phyloP scores from a whole-genome alignment of 768 basidiomycete species.

The Tricholoma bakamatsutake region DNA sequence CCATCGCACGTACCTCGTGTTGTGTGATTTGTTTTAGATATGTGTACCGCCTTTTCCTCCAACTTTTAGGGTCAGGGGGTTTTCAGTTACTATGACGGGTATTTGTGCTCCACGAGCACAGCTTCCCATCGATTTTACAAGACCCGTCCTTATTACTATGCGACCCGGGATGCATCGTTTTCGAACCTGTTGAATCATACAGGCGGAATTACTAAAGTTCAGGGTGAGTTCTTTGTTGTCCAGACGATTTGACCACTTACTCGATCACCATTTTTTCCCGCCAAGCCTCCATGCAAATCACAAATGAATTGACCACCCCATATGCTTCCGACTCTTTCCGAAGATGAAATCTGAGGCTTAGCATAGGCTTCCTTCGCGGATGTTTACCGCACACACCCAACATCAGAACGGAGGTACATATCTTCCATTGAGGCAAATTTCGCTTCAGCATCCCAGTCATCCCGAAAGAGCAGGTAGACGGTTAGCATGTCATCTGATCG shows the following conservation, averaged over 20 bases:
- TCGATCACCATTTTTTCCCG: too few relatives aligned
- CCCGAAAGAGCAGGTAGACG: not conserved
- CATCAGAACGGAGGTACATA: not conserved
- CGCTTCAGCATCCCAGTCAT: not conserved
- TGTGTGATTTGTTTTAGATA: not conserved
- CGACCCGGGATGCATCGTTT: not conserved
- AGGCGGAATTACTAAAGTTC: not conserved
- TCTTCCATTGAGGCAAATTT: not conserved
- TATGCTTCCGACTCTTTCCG: not conserved
- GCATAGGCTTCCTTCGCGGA: not conserved
- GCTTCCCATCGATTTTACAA: not conserved
- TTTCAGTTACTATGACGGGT: not conserved
- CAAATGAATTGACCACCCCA: not conserved
- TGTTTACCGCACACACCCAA: not conserved
- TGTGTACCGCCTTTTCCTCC: not conserved
- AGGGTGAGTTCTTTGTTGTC: not conserved
- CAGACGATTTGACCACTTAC: not conserved
- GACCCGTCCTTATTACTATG: not conserved
- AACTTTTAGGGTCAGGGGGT: not conserved
- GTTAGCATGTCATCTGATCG: not conserved
- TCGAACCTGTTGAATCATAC: not conserved
- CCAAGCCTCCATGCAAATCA: too few relatives aligned
- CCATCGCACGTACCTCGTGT: constrained; percentile 12
- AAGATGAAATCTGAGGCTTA: not conserved
- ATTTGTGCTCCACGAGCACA: not conserved